A percentile compares a stretch with the other conserved stretches of the same genome.
Conservation (phyloP, 1,139 yeast genomes). For the Petasospora rhodanensis region DNA sequence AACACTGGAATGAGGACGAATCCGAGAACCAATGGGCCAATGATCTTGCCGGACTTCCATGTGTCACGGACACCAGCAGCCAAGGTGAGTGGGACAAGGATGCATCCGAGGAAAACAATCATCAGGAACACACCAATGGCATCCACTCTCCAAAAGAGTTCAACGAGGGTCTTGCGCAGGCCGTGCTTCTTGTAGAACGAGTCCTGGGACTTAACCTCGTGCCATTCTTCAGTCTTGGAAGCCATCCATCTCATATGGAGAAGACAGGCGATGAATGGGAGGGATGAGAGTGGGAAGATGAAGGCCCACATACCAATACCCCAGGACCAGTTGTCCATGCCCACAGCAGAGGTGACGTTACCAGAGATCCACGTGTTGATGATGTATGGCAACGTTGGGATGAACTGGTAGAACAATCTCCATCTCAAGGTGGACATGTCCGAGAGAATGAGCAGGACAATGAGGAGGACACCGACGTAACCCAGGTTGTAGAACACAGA, state of each 20-base stretch:
- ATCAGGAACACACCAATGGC: conserved; percentile 48
- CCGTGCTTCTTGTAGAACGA: conserved; percentile 28
- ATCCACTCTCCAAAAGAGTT: conserved; percentile 46
- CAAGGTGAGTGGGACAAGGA: conserved; percentile 44
- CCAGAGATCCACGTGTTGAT: conserved; percentile 78
- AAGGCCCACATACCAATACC: conserved; percentile 81
- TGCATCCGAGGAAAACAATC: conserved; percentile 48
- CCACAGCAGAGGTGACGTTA: conserved; percentile 39
- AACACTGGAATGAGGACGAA: conserved; percentile 51
- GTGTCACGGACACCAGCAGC: conserved; percentile 53
- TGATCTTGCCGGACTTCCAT: conserved; percentile 54
- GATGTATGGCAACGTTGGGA: conserved; percentile 66
- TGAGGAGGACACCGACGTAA: conserved; percentile 56
- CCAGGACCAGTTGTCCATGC: conserved; percentile 54
- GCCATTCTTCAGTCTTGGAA: conserved; percentile 44
- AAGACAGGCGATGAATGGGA: conserved; percentile 54
- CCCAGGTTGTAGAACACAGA: conserved; percentile 69
- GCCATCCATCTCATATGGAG: conserved; percentile 55
- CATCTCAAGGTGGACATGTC: conserved; percentile 67
- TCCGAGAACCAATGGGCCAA: conserved; percentile 66
- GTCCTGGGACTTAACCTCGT: conserved; percentile 29
- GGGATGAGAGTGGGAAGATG: conserved; percentile 58
- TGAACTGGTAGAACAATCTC: conserved; percentile 59
- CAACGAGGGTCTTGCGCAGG: conserved; percentile 19
- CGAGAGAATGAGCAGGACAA: conserved; percentile 53